Conservation (phyloP, 805 yeast species). For the Candida xyloterini region DNA sequence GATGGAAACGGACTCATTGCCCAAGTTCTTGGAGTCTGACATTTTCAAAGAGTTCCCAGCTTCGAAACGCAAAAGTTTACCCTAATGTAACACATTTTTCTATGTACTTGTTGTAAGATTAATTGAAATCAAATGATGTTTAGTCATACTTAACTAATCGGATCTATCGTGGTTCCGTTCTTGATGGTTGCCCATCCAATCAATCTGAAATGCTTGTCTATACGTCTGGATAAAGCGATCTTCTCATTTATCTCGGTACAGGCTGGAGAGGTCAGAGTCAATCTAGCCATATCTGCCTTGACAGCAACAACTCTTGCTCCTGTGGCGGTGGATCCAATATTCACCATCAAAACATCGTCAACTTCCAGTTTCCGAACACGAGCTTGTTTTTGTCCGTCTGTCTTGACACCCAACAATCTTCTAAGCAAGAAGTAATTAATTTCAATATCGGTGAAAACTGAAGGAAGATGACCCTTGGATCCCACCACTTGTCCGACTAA, state of each 20-base stretch:
- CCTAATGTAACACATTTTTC: constrained; percentile 2
- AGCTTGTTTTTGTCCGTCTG: constrained; percentile 95
- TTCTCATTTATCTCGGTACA: constrained; percentile 98
- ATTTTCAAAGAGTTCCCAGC: constrained; percentile 33
- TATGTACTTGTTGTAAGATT: background rate
- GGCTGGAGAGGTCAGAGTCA: constrained; percentile 94
- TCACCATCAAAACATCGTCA: constrained; percentile 97
- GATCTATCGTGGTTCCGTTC: constrained; percentile 88
- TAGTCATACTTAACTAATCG: constrained; percentile 43
- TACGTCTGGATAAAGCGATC: constrained; percentile 98
- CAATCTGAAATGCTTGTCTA: constrained; percentile 99
- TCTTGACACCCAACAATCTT: constrained; percentile 96
- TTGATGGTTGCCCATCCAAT: constrained; percentile 99
- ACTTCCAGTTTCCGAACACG: constrained; percentile 92
- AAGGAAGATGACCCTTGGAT: constrained; percentile 92
- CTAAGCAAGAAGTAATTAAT: constrained; percentile 94
- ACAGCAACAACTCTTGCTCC: constrained; percentile 99
- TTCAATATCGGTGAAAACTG: constrained; percentile 95
- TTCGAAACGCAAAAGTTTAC: constrained; percentile 4
- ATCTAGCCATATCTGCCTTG: constrained; percentile 98
- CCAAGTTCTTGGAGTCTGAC: constrained; percentile 56
- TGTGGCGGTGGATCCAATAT: constrained; percentile 98
- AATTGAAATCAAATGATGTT: constrained; percentile 4
- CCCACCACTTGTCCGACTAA: constrained; percentile 99
- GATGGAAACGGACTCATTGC: constrained; percentile 72